Conservation (phyloP, 257 asterid species). For the Petunia axillaris region DNA sequence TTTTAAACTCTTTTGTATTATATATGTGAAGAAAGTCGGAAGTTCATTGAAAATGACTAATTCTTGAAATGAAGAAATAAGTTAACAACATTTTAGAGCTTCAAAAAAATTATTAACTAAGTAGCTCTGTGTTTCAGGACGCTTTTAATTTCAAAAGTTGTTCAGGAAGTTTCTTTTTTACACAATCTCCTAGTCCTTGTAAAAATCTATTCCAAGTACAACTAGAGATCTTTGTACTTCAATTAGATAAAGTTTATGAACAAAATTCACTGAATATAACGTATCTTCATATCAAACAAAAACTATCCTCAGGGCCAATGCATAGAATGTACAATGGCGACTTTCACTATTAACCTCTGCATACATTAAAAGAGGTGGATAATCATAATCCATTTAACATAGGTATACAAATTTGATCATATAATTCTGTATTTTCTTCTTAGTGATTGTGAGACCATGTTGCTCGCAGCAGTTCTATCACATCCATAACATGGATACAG, state of each 20-base stretch:
- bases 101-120: neutral
- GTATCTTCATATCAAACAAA: neutral
- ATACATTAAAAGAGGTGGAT: neutral
- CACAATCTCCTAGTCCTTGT: neutral
- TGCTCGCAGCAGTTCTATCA: constrained; percentile 18
- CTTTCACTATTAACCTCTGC: neutral
- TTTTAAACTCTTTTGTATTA: neutral
- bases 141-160: neutral
- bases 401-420: neutral
- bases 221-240: neutral
- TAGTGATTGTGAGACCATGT: constrained; percentile 9
- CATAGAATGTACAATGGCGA: neutral
- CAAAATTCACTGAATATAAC: neutral
- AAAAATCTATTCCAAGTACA: neutral
- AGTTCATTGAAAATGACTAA: neutral
- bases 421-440: neutral
- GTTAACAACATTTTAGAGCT: neutral
- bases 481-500: neutral
- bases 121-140: neutral
- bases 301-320: neutral
- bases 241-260: neutral
- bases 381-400: constrained; percentile 15
- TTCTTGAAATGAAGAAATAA: neutral
- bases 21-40: neutral
- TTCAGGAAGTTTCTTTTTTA: neutral